Evolutionary conservation across 345 rosid genomes (phyloP), one percentile per base, ranked within the genome.

Genomic region (Sisymbrium irio): DNA sequence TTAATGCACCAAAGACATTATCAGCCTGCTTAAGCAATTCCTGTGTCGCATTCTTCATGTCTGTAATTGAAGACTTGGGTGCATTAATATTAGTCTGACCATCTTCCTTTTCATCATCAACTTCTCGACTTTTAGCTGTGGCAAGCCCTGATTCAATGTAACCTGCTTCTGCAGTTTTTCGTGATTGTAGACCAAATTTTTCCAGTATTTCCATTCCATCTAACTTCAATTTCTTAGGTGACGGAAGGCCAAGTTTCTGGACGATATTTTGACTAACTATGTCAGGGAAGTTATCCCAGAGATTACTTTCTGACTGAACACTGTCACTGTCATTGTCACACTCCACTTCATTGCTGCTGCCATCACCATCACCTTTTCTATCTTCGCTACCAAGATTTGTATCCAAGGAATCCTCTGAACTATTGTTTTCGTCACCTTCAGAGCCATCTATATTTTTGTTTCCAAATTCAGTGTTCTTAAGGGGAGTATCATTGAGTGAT

Each of bases 91-190:
- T 37, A 44, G 67, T 73, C 35, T 76, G 73, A 25, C 76, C 80
- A 53, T 72, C 82, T 59, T 78, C 78, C 66, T 80, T 79, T 62
- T 78, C 81, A 69, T 78, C 72, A 47, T 82, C 74, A 41, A 65
- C 72, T 45, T 83, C 84, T 73, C 72, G 82, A 61, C 56, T 71
- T 76, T 80, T 73, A 36, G 90, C 83, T 61, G 80, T 83, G 46
- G 96, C 98, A 65, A 94, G 93, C 72, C 97, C 98, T 68, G 98
- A 91, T 78, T 88, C 93, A 73, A 94, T 59, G 74, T 85, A 94
- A 73, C 74, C 67, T 65, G 85, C 85, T 81, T 94, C 95, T 35
- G 98, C 97, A 44, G 81, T 82, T 77, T 85, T 81, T 70, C 78
- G 82, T 60, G 91, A 85, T 80, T 91, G 96, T 69, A 85, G 37